Conservation (phyloP, 768 basidiomycete species). For the Macrolepiota albuminosa region DNA sequence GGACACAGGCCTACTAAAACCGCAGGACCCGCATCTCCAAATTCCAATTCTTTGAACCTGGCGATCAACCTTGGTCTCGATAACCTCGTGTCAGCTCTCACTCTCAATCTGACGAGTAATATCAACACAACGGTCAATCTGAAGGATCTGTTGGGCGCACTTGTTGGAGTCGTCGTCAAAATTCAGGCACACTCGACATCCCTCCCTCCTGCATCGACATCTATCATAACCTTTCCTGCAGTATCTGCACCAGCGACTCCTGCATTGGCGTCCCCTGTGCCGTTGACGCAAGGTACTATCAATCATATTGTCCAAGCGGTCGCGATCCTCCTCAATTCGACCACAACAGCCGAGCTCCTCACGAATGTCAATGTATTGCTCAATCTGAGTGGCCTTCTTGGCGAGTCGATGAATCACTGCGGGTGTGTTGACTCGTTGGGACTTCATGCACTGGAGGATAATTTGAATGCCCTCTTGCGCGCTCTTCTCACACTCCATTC, state of each 20-base stretch:
- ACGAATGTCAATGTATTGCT: slow-evolving; percentile 8
- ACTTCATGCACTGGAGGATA: slow-evolving; percentile 7
- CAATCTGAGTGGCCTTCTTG: slow-evolving; percentile 1
- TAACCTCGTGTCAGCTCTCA: slow-evolving; percentile 8
- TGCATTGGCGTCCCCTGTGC: neutral
- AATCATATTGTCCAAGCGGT: slow-evolving; percentile 12
- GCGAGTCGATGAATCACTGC: slow-evolving; percentile 8
- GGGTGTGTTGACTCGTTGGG: slow-evolving; percentile 10
- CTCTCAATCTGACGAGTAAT: slow-evolving; percentile 2
- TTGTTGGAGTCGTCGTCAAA: slow-evolving; percentile 10
- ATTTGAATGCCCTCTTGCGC: slow-evolving; percentile 9
- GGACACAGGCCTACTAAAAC: neutral
- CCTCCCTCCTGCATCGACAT: slow-evolving; percentile 4
- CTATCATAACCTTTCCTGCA: neutral
- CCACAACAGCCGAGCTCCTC: slow-evolving; percentile 6
- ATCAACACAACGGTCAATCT: slow-evolving; percentile 6
- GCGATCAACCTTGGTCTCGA: slow-evolving; percentile 12
- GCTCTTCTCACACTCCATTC: slow-evolving; percentile 10
- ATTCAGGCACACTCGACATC: slow-evolving; percentile 10
- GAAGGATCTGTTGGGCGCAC: slow-evolving; percentile 2
- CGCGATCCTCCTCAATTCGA: slow-evolving; percentile 11
- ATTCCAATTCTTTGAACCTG: neutral
- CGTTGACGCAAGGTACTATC: slow-evolving; percentile 8
- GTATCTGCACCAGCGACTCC: neutral
- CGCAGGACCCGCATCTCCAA: neutral